Percentiles rank a stretch among this genome's conserved stretches.
phyloP scores from a whole-genome alignment of 1,284 basidiomycete genomes.

The Apiotrichum veenhuisii region DNA sequence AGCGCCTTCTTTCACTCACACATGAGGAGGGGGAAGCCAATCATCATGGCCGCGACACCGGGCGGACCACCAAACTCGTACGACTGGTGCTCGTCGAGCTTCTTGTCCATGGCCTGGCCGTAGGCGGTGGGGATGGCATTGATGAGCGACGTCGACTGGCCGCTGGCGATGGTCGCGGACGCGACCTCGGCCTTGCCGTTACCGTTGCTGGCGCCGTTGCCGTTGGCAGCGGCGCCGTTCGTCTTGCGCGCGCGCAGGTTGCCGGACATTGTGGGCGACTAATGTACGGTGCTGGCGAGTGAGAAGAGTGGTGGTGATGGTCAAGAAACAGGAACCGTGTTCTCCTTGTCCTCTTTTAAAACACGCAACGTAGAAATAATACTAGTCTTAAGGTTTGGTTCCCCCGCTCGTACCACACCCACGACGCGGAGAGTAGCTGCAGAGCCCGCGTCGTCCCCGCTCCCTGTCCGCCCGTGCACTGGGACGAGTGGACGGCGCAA shows the following conservation, averaged over 20 bases:
- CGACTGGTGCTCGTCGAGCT: constrained; percentile 70
- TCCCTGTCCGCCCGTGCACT: too few species aligned
- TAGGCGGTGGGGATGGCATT: constrained; percentile 55
- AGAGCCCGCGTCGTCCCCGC: too few species aligned
- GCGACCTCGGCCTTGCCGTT: constrained; percentile 3
- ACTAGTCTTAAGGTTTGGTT: too few species aligned
- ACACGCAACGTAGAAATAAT: background rate
- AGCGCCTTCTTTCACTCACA: constrained; percentile 41
- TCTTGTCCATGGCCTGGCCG: constrained; percentile 65
- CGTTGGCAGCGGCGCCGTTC: constrained; percentile 4
- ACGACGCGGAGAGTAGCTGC: too few species aligned
- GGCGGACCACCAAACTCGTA: constrained; percentile 95
- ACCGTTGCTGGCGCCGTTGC: constrained; percentile 6
- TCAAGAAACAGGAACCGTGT: background rate
- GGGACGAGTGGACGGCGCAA: too few species aligned
- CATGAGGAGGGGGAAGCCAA: constrained; percentile 69
- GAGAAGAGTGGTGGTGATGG: background rate
- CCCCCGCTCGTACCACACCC: too few species aligned
- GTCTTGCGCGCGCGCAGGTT: constrained; percentile 30
- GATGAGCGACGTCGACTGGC: constrained; percentile 19
- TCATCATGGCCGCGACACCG: constrained; percentile 91
- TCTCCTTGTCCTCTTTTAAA: too few species aligned
- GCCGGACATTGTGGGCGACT: constrained; percentile 7
- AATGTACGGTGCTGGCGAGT: background rate
- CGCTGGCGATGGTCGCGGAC: constrained; percentile 3